Percentiles rank a stretch among this genome's conserved stretches.
These are phyloP conservation scores for Penicillium sp. DNA, from an alignment of 2,329 filamentous ascomycete species.

Conservation along the genomic window DNA sequence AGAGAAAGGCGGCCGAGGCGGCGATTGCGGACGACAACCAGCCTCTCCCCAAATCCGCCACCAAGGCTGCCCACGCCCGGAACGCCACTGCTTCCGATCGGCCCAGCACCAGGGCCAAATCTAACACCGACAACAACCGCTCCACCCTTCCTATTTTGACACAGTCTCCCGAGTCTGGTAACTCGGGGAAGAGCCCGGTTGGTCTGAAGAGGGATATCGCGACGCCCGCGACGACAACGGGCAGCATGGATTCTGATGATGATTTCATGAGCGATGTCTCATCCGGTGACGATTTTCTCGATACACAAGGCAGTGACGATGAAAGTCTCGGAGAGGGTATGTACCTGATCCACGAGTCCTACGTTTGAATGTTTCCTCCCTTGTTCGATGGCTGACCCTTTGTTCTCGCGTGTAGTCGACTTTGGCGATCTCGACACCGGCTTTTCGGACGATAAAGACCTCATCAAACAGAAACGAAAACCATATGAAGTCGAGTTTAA, in stretches of 20 bases:
- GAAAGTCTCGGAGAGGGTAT: slow-evolving; percentile 49
- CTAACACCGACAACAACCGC: neutral
- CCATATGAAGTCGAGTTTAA: slow-evolving; percentile 83
- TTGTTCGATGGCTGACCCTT: neutral
- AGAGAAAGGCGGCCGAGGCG: slow-evolving; percentile 56
- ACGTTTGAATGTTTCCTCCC: neutral
- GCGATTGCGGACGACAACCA: slow-evolving; percentile 33
- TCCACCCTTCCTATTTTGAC: slow-evolving; percentile 15
- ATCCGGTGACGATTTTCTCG: slow-evolving; percentile 71
- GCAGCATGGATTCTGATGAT: slow-evolving; percentile 90
- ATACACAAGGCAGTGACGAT: slow-evolving; percentile 70
- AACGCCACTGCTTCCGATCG: slow-evolving; percentile 31
- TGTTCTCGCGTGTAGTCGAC: slow-evolving; percentile 38
- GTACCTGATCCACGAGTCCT: slow-evolving; percentile 7
- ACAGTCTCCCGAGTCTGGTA: slow-evolving; percentile 18
- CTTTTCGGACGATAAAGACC: slow-evolving; percentile 69
- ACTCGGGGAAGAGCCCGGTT: slow-evolving; percentile 9
- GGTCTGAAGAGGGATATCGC: slow-evolving; percentile 34
- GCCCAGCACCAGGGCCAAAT: slow-evolving; percentile 16
- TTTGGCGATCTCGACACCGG: slow-evolving; percentile 59
- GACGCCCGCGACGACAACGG: slow-evolving; percentile 45
- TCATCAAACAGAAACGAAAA: slow-evolving; percentile 69
- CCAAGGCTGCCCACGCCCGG: slow-evolving; percentile 25
- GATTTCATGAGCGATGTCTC: slow-evolving; percentile 86
- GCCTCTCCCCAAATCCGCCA: slow-evolving; percentile 30